Conservation (phyloP, 2,329 filamentous ascomycete species). For the Fusarium poae region DNA sequence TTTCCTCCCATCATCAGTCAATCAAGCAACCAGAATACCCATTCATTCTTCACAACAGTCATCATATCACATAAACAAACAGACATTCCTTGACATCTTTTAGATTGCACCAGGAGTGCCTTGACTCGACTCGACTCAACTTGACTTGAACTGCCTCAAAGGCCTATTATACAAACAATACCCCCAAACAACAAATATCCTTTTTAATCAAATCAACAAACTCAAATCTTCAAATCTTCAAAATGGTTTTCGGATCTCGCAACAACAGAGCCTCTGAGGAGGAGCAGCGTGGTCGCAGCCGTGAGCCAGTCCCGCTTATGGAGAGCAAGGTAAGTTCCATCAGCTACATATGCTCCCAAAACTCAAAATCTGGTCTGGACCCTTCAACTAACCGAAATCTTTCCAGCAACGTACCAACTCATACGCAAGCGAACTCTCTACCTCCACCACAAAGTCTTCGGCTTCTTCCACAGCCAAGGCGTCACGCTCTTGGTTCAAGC, state of each 20-base stretch:
- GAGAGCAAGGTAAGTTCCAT: constrained; percentile 43
- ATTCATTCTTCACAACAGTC: constrained; percentile 9
- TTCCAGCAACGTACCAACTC: constrained; percentile 48
- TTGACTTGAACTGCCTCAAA: constrained; percentile 34
- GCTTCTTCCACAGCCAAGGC: constrained; percentile 50
- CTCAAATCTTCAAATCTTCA: constrained; percentile 16
- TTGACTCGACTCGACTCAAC: constrained; percentile 5
- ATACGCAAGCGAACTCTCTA: constrained; percentile 50
- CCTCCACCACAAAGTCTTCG: constrained; percentile 35
- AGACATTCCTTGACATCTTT: constrained; percentile 44
- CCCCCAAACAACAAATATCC: constrained; percentile 11
- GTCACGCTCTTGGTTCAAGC: constrained; percentile 53
- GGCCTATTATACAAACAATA: constrained; percentile 37
- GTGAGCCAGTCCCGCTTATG: constrained; percentile 42
- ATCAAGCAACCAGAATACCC: constrained; percentile 4
- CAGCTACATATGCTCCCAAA: constrained; percentile 23
- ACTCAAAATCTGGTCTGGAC: constrained; percentile 12
- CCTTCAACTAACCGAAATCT: constrained; percentile 37
- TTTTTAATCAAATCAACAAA: constrained; percentile 1
- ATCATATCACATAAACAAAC: constrained; percentile 15
- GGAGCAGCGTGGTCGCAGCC: constrained; percentile 42
- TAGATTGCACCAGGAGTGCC: constrained; percentile 44
- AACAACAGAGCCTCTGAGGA: constrained; percentile 39
- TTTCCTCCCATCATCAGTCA: constrained; percentile 11
- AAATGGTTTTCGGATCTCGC: constrained; percentile 33